A percentile compares a stretch with the other conserved stretches of the same genome.
phyloP scores from a whole-genome alignment of 441 rosid species.

The Gossypium laxum region DNA sequence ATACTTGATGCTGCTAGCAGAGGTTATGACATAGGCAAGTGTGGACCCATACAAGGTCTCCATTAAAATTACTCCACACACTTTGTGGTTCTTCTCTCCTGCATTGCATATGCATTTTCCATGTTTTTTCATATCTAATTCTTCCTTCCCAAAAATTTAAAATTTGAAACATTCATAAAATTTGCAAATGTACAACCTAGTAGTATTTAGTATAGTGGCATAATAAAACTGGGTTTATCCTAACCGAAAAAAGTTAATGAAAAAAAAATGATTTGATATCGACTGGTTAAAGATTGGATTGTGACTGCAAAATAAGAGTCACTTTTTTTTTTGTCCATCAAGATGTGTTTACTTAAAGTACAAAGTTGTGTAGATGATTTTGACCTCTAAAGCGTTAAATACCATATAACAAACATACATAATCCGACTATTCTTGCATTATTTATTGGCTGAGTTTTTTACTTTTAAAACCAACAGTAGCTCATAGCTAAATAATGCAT shows the following conservation, averaged over 20 bases:
- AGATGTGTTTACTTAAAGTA: background rate
- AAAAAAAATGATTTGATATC: background rate
- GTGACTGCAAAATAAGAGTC: too few relatives aligned
- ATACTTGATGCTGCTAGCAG: conserved; percentile 45
- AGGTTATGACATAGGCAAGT: conserved; percentile 43
- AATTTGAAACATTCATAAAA: background rate
- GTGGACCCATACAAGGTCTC: conserved; percentile 32
- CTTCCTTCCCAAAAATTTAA: background rate
- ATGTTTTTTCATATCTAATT: background rate
- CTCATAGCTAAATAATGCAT: too few relatives aligned
- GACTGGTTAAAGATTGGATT: background rate
- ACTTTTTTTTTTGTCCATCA: background rate
- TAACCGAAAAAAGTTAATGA: background rate
- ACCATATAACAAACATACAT: too few relatives aligned
- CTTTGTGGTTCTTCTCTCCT: conserved; percentile 38
- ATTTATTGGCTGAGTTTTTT: too few relatives aligned
- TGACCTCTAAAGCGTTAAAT: too few relatives aligned
- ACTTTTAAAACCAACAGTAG: too few relatives aligned
- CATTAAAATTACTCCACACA: conserved; percentile 33
- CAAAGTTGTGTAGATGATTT: too few relatives aligned
- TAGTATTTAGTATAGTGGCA: too few relatives aligned
- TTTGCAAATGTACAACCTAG: background rate
- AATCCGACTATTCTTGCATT: too few relatives aligned
- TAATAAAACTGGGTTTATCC: too few relatives aligned
- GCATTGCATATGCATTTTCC: conserved; percentile 15